These are phyloP conservation scores for Botrytis fragariae DNA, from an alignment of 2,329 filamentous ascomycete genomes.

Conservation along the genomic window DNA sequence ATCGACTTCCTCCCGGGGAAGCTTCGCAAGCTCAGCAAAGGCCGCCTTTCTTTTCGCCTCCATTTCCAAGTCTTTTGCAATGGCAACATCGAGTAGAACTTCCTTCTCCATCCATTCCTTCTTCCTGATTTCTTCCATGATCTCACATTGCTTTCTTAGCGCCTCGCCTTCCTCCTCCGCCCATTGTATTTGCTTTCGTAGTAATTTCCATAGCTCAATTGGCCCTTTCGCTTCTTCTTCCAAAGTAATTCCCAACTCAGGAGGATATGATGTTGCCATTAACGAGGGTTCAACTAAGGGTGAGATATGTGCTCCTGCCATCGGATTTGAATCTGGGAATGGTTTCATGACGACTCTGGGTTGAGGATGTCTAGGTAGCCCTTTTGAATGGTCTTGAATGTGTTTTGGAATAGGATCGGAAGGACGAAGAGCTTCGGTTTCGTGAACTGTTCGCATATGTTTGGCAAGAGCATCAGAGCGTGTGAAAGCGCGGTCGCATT, in stretches of 20 bases:
- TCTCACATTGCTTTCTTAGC: slow-evolving; percentile 62
- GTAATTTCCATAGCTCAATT: slow-evolving; percentile 63
- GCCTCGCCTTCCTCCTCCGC: slow-evolving; percentile 64
- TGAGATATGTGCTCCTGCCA: slow-evolving; percentile 46
- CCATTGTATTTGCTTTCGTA: slow-evolving; percentile 68
- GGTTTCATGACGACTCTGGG: slow-evolving; percentile 65
- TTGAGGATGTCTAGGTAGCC: slow-evolving; percentile 43
- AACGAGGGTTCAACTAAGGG: slow-evolving; percentile 39
- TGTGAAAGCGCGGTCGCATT: slow-evolving; percentile 96
- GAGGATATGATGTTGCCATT: slow-evolving; percentile 36
- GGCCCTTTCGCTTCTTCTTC: slow-evolving; percentile 62
- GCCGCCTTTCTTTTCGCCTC: slow-evolving; percentile 57
- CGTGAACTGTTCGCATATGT: slow-evolving; percentile 98
- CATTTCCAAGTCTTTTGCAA: slow-evolving; percentile 65
- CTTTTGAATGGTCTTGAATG: slow-evolving; percentile 48
- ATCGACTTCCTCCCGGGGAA: slow-evolving; percentile 30
- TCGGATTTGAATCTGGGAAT: slow-evolving; percentile 48
- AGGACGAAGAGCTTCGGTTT: slow-evolving; percentile 88
- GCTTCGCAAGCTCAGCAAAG: slow-evolving; percentile 45
- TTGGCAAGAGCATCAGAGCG: slow-evolving; percentile 94
- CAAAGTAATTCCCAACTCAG: slow-evolving; percentile 58
- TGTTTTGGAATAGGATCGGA: slow-evolving; percentile 72
- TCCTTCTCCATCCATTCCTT: slow-evolving; percentile 80
- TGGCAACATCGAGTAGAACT: slow-evolving; percentile 69
- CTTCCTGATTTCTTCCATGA: slow-evolving; percentile 63